Percentiles rank a stretch among this genome's conserved stretches.
Conservation (phyloP, 225 moss, liverwort and hornwort species). For the Marchantia polymorpha region DNA sequence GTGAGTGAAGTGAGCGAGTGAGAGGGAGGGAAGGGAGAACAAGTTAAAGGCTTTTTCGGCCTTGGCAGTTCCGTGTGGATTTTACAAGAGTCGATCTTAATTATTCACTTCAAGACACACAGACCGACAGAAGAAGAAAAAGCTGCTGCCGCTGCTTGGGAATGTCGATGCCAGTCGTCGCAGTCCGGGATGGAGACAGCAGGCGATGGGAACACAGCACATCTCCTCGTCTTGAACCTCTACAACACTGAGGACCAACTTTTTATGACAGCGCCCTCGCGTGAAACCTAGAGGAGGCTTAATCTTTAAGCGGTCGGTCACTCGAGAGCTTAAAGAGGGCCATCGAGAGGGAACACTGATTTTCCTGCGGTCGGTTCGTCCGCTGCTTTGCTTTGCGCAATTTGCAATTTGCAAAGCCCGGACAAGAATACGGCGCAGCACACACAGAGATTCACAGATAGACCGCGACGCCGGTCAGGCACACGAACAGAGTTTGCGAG, state of each 20-base stretch:
- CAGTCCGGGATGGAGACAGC: background rate
- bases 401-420: background rate
- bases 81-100: background rate
- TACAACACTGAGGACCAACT: background rate
- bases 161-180: constrained; percentile 3
- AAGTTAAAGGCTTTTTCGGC: background rate
- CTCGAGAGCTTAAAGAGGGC: background rate
- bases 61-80: constrained; percentile 2
- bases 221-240: background rate
- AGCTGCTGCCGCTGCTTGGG: background rate
- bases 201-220: constrained; percentile 4
- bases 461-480: background rate
- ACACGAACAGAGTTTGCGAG: background rate
- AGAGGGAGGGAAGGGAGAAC: background rate
- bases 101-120: background rate
- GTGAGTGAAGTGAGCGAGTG: background rate
- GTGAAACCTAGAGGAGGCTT: background rate
- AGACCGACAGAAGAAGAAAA: background rate
- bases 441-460: background rate
- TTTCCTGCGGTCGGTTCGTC: background rate
- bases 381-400: background rate
- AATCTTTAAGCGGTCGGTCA: background rate
- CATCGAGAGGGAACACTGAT: background rate
- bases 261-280: background rate
- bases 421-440: background rate